Evolutionary conservation across 2,329 filamentous ascomycete genomes (phyloP).

Genomic region (Diaporthe longicolla): DNA sequence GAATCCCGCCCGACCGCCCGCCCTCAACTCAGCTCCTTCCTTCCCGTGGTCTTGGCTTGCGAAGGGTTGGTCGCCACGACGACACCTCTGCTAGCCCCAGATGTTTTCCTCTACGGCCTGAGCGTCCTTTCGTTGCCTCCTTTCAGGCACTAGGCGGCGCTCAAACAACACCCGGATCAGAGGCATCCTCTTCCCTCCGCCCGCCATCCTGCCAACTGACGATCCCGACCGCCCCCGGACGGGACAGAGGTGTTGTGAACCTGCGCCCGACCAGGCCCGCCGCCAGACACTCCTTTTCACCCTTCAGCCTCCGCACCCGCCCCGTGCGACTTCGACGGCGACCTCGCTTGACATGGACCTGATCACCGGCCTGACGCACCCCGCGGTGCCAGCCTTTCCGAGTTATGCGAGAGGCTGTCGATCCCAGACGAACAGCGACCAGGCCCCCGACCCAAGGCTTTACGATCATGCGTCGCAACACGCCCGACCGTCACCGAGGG

Average conservation of each 20-base stretch:
- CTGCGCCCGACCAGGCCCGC: neutral
- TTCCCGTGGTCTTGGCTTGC: conserved; percentile 35
- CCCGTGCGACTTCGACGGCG: conserved; percentile 6
- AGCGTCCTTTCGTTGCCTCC: conserved; percentile 33
- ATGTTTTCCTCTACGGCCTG: conserved; percentile 32
- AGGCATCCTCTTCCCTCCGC: neutral
- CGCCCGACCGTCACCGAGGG: conserved; percentile 37
- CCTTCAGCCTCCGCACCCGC: conserved; percentile 20
- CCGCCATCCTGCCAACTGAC: neutral
- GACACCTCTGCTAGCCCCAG: conserved; percentile 34
- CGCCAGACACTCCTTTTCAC: conserved; percentile 18
- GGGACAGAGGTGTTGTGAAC: conserved; percentile 1
- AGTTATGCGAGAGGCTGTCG: conserved; percentile 36
- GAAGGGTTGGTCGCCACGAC: conserved; percentile 34
- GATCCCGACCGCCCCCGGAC: conserved; percentile 4
- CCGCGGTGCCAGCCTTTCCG: conserved; percentile 28
- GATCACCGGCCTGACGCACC: conserved; percentile 40
- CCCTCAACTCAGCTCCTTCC: neutral
- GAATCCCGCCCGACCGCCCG: neutral
- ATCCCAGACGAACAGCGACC: conserved; percentile 5
- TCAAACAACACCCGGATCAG: conserved; percentile 2
- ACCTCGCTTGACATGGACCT: conserved; percentile 36
- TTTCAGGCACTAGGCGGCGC: conserved; percentile 34
- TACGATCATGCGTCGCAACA: conserved; percentile 31
- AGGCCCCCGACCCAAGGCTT: conserved; percentile 33